Evolutionary conservation across 2,329 filamentous ascomycete species (phyloP).

Genomic region (Fulvia fulva): DNA sequence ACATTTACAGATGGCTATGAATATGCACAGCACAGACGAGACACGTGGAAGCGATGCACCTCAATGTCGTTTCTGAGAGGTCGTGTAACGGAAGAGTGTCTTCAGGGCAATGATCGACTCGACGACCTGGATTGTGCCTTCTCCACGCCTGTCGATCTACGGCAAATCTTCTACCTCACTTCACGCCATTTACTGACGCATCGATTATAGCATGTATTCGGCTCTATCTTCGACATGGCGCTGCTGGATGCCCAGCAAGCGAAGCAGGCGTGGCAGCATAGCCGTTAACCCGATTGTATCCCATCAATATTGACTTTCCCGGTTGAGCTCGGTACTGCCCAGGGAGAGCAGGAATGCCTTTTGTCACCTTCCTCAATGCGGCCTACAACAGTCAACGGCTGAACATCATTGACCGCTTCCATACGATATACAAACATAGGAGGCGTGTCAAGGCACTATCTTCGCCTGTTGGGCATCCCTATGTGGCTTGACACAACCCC

Average conservation of each 20-base stretch:
- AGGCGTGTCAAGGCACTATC: not conserved
- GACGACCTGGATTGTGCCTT: not conserved
- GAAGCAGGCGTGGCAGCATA: not conserved
- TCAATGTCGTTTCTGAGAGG: not conserved
- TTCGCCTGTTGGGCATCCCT: not conserved
- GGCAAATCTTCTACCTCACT: not conserved
- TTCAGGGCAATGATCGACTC: not conserved
- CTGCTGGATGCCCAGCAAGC: not conserved
- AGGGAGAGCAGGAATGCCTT: not conserved
- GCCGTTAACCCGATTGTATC: not conserved
- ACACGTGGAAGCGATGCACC: not conserved
- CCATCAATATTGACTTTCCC: not conserved
- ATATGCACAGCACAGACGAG: not conserved
- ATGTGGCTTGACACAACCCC: not conserved
- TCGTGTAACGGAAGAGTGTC: not conserved
- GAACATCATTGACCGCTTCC: not conserved
- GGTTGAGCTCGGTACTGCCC: not conserved
- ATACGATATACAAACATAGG: not conserved
- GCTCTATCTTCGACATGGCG: not conserved
- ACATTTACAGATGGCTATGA: not conserved
- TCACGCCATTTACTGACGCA: not conserved
- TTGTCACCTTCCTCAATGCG: not conserved
- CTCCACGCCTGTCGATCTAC: not conserved
- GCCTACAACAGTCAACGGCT: not conserved
- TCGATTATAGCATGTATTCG: not conserved